These are phyloP conservation scores for Metschnikowia baotianmanensis DNA, from an alignment of 805 yeast species.

Conservation along the genomic window DNA sequence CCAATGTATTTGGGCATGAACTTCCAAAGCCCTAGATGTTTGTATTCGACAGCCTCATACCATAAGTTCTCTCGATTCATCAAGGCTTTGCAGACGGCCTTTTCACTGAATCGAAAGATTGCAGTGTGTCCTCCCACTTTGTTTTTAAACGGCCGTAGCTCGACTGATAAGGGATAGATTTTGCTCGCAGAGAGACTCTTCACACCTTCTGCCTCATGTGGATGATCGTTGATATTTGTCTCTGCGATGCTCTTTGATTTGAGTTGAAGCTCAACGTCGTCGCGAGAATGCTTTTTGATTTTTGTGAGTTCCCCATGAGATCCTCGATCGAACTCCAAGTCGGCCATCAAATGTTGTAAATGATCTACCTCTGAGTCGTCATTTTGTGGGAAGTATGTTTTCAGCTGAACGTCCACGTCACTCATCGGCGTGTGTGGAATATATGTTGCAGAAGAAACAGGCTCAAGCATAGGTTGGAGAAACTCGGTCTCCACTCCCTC, in stretches of 20 bases:
- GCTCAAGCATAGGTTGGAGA: slow-evolving; percentile 39
- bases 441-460: slow-evolving; percentile 68
- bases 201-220: background rate
- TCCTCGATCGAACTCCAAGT: slow-evolving; percentile 45
- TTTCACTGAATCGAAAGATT: slow-evolving; percentile 82
- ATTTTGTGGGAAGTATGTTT: slow-evolving; percentile 4
- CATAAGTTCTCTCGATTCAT: slow-evolving; percentile 87
- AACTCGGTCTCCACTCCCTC: background rate
- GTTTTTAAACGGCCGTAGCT: slow-evolving; percentile 84
- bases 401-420: slow-evolving; percentile 14
- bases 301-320: slow-evolving; percentile 30
- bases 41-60: slow-evolving; percentile 83
- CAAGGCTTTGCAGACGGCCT: slow-evolving; percentile 92
- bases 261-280: slow-evolving; percentile 8
- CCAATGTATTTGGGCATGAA: slow-evolving; percentile 96
- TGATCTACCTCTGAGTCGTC: slow-evolving; percentile 19
- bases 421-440: slow-evolving; percentile 57
- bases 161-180: slow-evolving; percentile 72
- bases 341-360: slow-evolving; percentile 49
- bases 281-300: slow-evolving; percentile 18
- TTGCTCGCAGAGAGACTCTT: slow-evolving; percentile 1
- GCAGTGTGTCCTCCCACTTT: slow-evolving; percentile 99
- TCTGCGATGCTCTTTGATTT: background rate
- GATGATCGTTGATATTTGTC: background rate
- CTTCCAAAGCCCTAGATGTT: slow-evolving; percentile 69